Evolutionary conservation across 2,329 filamentous ascomycete species (phyloP).

Genomic region (Graphilbum ipis-grandicollis): DNA sequence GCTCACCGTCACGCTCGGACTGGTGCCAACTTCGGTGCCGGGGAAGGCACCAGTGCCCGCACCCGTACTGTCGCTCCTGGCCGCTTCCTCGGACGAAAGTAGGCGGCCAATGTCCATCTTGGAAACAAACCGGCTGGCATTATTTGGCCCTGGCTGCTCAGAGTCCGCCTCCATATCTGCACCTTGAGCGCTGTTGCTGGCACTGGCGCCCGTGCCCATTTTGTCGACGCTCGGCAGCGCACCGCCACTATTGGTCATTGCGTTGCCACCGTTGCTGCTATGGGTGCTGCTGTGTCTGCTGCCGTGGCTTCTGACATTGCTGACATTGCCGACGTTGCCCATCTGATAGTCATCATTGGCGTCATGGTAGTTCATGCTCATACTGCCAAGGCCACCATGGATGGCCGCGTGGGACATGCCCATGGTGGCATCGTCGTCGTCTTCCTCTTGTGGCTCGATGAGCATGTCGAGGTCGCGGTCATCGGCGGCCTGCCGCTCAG

Average conservation of each 20-base stretch:
- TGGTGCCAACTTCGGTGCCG: not conserved
- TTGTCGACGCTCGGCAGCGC: not conserved
- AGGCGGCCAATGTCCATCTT: constrained; percentile 10
- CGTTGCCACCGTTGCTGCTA: not conserved
- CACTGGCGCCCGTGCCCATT: not conserved
- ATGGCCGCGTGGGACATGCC: not conserved
- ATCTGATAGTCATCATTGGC: constrained; percentile 4
- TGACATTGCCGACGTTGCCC: constrained; percentile 6
- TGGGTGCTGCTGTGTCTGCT: not conserved
- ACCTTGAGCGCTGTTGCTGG: not conserved
- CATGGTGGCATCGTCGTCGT: constrained; percentile 18
- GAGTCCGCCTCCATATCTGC: constrained; percentile 6
- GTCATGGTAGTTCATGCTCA: constrained; percentile 1
- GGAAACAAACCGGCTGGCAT: constrained; percentile 7
- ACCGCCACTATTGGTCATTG: not conserved
- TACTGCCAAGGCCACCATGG: not conserved
- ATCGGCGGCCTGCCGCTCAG: constrained; percentile 22
- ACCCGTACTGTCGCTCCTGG: not conserved
- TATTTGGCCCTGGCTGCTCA: not conserved
- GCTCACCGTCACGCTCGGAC: not conserved
- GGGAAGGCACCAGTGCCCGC: not conserved
- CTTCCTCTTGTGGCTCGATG: constrained; percentile 27
- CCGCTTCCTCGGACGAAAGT: constrained; percentile 7
- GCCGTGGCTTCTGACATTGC: not conserved
- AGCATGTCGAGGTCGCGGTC: constrained; percentile 35